Conservation (phyloP, 441 rosid species). For the Daphne laureola region DNA sequence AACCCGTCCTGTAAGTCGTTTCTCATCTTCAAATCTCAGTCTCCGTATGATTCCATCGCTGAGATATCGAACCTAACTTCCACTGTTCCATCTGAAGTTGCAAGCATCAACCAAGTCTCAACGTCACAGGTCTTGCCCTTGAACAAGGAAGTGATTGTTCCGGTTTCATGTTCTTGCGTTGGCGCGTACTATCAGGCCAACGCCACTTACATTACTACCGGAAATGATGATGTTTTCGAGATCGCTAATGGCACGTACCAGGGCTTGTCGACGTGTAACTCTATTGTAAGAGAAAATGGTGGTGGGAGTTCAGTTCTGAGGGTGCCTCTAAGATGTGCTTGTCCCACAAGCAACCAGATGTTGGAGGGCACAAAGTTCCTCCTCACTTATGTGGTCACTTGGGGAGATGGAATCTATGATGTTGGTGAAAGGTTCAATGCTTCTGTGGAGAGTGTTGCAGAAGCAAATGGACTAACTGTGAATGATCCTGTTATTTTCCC, state of each 20-base stretch:
- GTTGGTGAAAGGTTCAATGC: constrained; percentile 38
- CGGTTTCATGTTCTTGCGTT: constrained; percentile 63
- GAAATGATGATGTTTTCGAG: constrained; percentile 10
- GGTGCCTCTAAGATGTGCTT: constrained; percentile 73
- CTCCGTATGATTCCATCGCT: constrained; percentile 39
- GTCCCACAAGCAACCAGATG: constrained; percentile 58
- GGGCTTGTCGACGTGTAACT: constrained; percentile 79
- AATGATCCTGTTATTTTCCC: constrained; percentile 25
- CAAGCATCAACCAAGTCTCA: constrained; percentile 40
- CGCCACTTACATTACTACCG: constrained; percentile 37
- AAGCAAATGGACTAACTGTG: constrained; percentile 41
- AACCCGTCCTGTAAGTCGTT: constrained; percentile 46
- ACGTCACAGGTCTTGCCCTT: constrained; percentile 25
- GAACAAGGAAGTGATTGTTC: constrained; percentile 49
- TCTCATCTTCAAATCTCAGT: constrained; percentile 47
- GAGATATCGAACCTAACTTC: constrained; percentile 50
- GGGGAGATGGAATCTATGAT: constrained; percentile 19
- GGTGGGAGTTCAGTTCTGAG: constrained; percentile 6
- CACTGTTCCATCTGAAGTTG: constrained; percentile 36
- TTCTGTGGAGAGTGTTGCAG: constrained; percentile 25
- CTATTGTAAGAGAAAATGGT: constrained; percentile 10
- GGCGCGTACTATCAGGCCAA: constrained; percentile 44
- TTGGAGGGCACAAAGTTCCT: constrained; percentile 37
- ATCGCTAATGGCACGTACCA: constrained; percentile 55
- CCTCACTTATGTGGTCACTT: constrained; percentile 30